Evolutionary conservation across 2,329 filamentous ascomycete species (phyloP), one percentile per base, ranked within the genome.

Genomic region (Aspergillus aculeatus): DNA sequence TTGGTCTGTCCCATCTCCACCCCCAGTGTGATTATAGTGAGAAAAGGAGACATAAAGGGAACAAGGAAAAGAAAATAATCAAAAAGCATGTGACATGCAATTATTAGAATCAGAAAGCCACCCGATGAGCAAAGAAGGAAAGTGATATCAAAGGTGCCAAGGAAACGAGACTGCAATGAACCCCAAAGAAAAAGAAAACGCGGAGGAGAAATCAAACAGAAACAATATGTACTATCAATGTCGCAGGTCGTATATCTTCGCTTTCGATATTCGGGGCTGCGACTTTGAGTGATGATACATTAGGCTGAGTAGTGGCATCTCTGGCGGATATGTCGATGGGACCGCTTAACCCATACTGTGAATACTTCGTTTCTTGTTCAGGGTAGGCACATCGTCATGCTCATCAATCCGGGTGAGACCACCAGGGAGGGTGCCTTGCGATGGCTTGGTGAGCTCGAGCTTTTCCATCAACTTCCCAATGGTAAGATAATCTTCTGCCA

Each of bases 381-480:
- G 64, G 35, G 74, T 73, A 56, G 75, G 75, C 56, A 68, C 68
- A 63, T 79, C 77, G 19, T 72, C 68, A 50, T 77, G 74, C 50
- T 80, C 78, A 50, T 78, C 75, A 50, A 81, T 79, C 11, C 73
- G 70, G 57, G 78, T 70, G 54, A 81, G 71, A 1, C 77, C 80
- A 3, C 78, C 79, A 23, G 79, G 76, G 24, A 81, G 68, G 7
- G 70, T 62, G 64, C 69, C 65, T 50, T 71, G 64, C 12, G 74
- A 75, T 58, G 70, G 73, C 65, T 86, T 84, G 50, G 89, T 85
- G 38, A 96, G 80, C 61, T 90, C 87, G 31, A 96, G 82, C 76
- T 94, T 96, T 75, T 96, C 90, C 73, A 93, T 94, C 64, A 97
- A 79, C 72, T 92, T 91, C 19, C 91, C 83, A 51, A 97, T 87